Evolutionary conservation across 306 rosid genomes (phyloP).

Genomic region (Abrus precatorius): DNA sequence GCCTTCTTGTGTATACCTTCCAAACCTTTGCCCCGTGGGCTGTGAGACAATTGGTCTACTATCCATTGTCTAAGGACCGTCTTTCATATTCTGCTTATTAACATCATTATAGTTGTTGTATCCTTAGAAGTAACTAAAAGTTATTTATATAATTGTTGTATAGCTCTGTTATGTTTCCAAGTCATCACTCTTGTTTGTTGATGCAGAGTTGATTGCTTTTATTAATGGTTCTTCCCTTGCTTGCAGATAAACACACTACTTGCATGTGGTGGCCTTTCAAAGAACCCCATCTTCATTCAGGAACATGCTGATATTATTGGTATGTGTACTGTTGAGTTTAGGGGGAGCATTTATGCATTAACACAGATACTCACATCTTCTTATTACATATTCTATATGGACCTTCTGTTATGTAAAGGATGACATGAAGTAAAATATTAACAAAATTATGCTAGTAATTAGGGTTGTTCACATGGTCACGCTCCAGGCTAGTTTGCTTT

Average conservation of each 20-base stretch:
- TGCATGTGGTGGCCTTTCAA: constrained; percentile 96
- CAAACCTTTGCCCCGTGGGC: background rate
- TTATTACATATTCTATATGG: constrained; percentile 24
- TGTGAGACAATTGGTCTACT: background rate
- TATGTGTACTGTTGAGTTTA: constrained; percentile 28
- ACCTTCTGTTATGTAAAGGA: constrained; percentile 11
- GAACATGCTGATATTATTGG: constrained; percentile 95
- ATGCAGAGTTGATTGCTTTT: constrained; percentile 36
- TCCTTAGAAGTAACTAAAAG: background rate
- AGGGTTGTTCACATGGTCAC: constrained; percentile 13
- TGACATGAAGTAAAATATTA: constrained; percentile 15
- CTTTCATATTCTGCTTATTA: background rate
- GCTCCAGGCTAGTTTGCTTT: constrained; percentile 28
- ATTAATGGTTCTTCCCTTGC: constrained; percentile 41
- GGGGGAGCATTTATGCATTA: too few relatives aligned
- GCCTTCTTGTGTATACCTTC: background rate
- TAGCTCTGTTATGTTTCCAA: constrained; percentile 13
- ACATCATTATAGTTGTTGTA: background rate
- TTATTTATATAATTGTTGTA: constrained; percentile 17
- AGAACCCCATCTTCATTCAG: constrained; percentile 85
- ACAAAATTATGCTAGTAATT: constrained; percentile 7
- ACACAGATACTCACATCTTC: background rate
- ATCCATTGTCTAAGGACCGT: background rate
- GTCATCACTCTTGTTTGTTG: constrained; percentile 24
- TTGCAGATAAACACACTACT: constrained; percentile 88